Base-by-base conservation (phyloP, 225 moss, liverwort and hornwort genomes). In the Pseudoscleropodium purum region DNA sequence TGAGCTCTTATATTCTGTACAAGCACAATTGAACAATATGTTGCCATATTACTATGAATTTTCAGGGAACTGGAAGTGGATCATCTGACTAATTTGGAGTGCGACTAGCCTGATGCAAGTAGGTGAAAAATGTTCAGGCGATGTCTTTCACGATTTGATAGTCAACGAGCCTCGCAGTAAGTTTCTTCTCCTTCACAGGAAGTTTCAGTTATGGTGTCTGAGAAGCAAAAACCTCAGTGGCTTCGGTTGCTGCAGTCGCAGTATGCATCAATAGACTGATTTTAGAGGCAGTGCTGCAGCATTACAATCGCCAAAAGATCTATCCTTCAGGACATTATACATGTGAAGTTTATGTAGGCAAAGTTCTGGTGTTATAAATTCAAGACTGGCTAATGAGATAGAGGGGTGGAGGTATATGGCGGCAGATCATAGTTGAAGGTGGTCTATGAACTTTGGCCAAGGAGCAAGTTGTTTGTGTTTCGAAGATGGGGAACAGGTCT, bases 11-110 rank as follows among this genome's bases (percentile, higher is more conserved):
- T 75, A n/a, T 49, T 39, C 80, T 80, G 81, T 63, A 47, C 56
- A 57, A 70, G 39, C 76, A 62, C 34, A 82, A 70, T 87, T 89
- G 76, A 91, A 80, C 89, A 84, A 84, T 87, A 85, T 87, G 82
- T 84, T 91, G 63, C 87, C 70, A 49, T 91, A 57, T 81, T 72
- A 64, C 78, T 64, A 70, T 79, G 84, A 87, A 84, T 89, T 82
- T 87, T 82, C 92, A 88, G 92, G 90, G 83, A 66, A 88, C 82
- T 90, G 77, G 90, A 90, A 88, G 82, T 82, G 85, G 70, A 83
- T 83, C 88, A 73, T 83, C 65, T 86, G 86, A 79, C 83, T 92
- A 82, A 57, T 83, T 91, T 88, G 88, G 88, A 86, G 88, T 90
- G 72, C 78, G 69, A 65, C 81, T 86, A 80, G 75, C 51, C 87